These are phyloP conservation scores for Pichia rugopelliculosa DNA, from an alignment of 805 yeast species.

Conservation along the genomic window DNA sequence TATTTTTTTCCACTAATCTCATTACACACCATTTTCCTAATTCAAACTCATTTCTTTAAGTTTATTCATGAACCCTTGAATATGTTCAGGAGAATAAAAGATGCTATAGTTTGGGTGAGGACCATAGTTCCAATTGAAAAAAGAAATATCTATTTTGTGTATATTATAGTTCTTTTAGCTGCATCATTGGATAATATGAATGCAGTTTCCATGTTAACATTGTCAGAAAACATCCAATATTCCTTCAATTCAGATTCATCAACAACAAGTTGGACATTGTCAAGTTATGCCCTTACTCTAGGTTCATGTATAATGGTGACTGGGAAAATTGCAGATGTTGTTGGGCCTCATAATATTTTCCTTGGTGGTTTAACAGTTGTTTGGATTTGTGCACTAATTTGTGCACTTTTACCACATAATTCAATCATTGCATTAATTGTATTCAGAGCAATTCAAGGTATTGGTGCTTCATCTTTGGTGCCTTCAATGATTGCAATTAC, in stretches of 20 bases:
- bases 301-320: constrained; percentile 37
- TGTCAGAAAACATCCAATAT: constrained; percentile 25
- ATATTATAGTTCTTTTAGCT: constrained; percentile 11
- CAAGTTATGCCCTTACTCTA: constrained; percentile 37
- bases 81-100: no score
- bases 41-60: no score
- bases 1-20: no score
- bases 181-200: constrained; percentile 22
- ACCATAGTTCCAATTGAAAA: constrained; percentile 14
- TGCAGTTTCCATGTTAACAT: constrained; percentile 21
- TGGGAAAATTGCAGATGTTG: constrained; percentile 36
- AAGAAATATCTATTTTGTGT: constrained; percentile 12
- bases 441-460: constrained; percentile 39
- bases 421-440: constrained; percentile 32
- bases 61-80: no score
- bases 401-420: constrained; percentile 30
- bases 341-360: constrained; percentile 32
- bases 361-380: constrained; percentile 14
- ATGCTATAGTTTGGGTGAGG: neutral
- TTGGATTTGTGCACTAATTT: constrained; percentile 24
- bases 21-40: no score
- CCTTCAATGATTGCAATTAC: constrained; percentile 25
- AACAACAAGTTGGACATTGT: constrained; percentile 35
- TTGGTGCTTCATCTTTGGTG: constrained; percentile 34
- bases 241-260: constrained; percentile 29